Base-by-base conservation (phyloP, 805 yeast species). In the Middelhovenomyces tepae region DNA sequence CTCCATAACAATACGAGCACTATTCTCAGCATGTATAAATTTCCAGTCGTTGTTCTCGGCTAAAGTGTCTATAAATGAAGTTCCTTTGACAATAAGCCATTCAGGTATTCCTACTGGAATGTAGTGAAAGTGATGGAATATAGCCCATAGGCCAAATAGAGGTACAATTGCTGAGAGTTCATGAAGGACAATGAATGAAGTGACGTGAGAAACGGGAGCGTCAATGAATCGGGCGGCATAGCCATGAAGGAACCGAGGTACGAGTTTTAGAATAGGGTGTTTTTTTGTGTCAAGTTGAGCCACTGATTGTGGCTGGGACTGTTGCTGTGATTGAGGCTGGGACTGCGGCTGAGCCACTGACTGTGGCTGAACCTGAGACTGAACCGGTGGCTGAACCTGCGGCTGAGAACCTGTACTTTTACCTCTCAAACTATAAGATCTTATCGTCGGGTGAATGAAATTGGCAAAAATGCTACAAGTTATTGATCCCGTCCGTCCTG, bases 81-180 rank as follows among this genome's bases (percentile, higher is more conserved):
- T 64, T 5, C 86, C 83, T 35, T 68, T 69, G 8, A 67, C 62
- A n/a, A 79, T 51, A 10, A 80, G 64, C 74, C 74, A 69, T 3
- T 69, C 64, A 0, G 84, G 80, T 18, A 73, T 46, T 34, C 70
- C 76, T 6, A 68, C 44, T 2, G 81, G 78, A 7, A 71, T 51
- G 31, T 66, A 56, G 34, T 71, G 71, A 25, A 67, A 61, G 38
- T 69, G 64, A 54, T 79, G 80, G 40, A 82, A 65, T 1, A 64
- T 42, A 46, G 73, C 79, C 86, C 89, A 79, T 2, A 80, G 44
- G 0, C 75, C 75, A 24, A 79, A 59, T 31, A 82, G 59, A 1
- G 93, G 93, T 18, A 70, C 67, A 2, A 82, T 64, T 2, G 94
- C 94, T 0, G 87, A 67, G 26, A 82, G 42, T 48, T 82, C 94